These are phyloP conservation scores for Blastobotrys serpentis DNA, from an alignment of 1,139 yeast genomes.

Conservation along the genomic window DNA sequence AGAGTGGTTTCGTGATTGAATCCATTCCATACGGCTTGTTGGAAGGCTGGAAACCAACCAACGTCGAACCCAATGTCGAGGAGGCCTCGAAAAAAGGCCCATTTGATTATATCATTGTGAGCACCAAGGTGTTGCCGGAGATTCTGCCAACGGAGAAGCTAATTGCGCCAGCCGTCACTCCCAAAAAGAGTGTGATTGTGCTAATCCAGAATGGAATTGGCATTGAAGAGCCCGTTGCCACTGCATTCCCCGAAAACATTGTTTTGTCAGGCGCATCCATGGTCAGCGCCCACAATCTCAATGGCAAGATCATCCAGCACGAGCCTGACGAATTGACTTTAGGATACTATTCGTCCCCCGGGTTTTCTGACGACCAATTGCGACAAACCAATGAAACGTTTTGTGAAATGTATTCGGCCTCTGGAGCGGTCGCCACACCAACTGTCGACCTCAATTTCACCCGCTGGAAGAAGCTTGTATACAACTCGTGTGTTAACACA, in stretches of 20 bases:
- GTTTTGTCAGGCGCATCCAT: conserved; percentile 68
- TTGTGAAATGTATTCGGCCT: conserved; percentile 50
- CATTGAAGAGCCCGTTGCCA: conserved; percentile 61
- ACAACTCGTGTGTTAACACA: conserved; percentile 67
- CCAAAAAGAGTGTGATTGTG: conserved; percentile 53
- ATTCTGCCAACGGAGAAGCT: conserved; percentile 57
- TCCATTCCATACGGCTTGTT: conserved; percentile 62
- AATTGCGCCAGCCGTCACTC: conserved; percentile 54
- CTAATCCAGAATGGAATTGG: conserved; percentile 75
- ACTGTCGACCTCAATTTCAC: conserved; percentile 42
- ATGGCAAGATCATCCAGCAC: conserved; percentile 52
- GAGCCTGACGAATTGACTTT: conserved; percentile 52
- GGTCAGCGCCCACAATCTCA: conserved; percentile 61
- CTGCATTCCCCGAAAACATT: conserved; percentile 55
- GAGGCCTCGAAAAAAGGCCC: conserved; percentile 39
- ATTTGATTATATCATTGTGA: conserved; percentile 64
- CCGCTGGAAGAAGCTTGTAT: conserved; percentile 72
- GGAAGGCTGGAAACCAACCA: conserved; percentile 52
- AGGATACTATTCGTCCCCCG: conserved; percentile 50
- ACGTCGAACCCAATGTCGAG: conserved; percentile 38
- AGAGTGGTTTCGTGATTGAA: conserved; percentile 57
- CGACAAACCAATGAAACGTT: conserved; percentile 45
- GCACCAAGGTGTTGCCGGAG: conserved; percentile 78
- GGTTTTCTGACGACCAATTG: conserved; percentile 33
- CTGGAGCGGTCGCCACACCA: conserved; percentile 43